Evolutionary conservation across 768 basidiomycete species (phyloP).

Genomic region (Arthromyces matolae): DNA sequence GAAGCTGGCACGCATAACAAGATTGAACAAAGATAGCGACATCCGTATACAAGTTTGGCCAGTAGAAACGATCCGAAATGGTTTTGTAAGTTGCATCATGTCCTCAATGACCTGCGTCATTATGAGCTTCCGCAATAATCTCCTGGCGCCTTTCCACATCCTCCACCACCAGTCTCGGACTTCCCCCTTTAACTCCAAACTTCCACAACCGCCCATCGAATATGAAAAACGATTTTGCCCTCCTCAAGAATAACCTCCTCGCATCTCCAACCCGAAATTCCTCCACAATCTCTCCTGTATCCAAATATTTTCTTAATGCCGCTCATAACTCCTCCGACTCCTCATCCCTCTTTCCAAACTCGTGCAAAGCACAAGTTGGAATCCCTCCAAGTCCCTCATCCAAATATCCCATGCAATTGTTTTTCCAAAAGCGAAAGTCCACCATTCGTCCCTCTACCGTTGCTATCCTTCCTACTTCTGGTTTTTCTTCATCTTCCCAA

Average conservation of each 20-base stretch:
- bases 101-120: slow-evolving; percentile 27
- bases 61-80: slow-evolving; percentile 26
- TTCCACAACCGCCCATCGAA: slow-evolving; percentile 18
- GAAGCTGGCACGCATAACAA: slow-evolving; percentile 30
- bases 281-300: not conserved
- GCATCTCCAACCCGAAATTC: no score
- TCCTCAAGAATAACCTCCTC: not conserved
- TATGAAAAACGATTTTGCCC: slow-evolving; percentile 11
- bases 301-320: slow-evolving; percentile 15
- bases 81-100: slow-evolving; percentile 21
- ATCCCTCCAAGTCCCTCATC: not conserved
- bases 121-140: slow-evolving; percentile 24
- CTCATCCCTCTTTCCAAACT: slow-evolving; percentile 10
- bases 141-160: slow-evolving; percentile 5
- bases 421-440: not conserved
- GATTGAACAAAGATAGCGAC: slow-evolving; percentile 27
- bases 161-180: slow-evolving; percentile 23
- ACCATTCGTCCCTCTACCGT: not conserved
- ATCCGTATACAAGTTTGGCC: slow-evolving; percentile 32
- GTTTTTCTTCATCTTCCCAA: no score
- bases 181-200: slow-evolving; percentile 7
- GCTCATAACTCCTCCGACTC: slow-evolving; percentile 12
- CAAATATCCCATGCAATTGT: not conserved
- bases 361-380: slow-evolving; percentile 2
- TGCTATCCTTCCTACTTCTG: not conserved